Evolutionary conservation across 2,329 filamentous ascomycete genomes (phyloP).

Genomic region (Bimuria novae-zelandiae): DNA sequence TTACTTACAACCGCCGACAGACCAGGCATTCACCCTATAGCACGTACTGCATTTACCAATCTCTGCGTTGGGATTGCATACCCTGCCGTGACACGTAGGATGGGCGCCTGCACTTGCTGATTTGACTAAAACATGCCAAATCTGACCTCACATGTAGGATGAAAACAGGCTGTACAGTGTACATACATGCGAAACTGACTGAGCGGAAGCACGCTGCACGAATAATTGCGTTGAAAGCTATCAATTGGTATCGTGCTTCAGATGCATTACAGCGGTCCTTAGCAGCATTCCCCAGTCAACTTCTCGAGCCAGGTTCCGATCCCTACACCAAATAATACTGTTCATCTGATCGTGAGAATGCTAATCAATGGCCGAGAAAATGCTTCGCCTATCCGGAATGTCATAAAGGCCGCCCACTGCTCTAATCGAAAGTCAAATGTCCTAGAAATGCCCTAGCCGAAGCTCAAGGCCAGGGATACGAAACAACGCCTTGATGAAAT

Average conservation of each 20-base stretch:
- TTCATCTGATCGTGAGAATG: slow-evolving; percentile 42
- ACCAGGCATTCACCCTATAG: too few relatives aligned
- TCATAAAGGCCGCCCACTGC: slow-evolving; percentile 32
- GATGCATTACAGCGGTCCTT: slow-evolving; percentile 37
- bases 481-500: background rate
- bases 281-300: slow-evolving; percentile 8
- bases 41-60: too few relatives aligned
- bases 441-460: slow-evolving; percentile 11
- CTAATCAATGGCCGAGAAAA: slow-evolving; percentile 39
- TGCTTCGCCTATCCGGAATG: slow-evolving; percentile 39
- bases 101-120: too few relatives aligned
- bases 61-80: too few relatives aligned
- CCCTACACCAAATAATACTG: slow-evolving; percentile 20
- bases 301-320: slow-evolving; percentile 11
- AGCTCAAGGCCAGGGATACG: slow-evolving; percentile 3
- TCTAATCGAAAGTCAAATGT: slow-evolving; percentile 24
- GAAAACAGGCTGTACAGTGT: too few relatives aligned
- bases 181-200: too few relatives aligned
- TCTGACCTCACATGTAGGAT: slow-evolving; percentile 1
- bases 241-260: slow-evolving; percentile 46
- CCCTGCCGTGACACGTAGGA: too few relatives aligned
- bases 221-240: slow-evolving; percentile 32
- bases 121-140: background rate
- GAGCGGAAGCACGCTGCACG: too few relatives aligned
- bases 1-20: background rate